phyloP scores from a whole-genome alignment of 495 filamentous ascomycete genomes.

The Astrothelium macrocarpum region DNA sequence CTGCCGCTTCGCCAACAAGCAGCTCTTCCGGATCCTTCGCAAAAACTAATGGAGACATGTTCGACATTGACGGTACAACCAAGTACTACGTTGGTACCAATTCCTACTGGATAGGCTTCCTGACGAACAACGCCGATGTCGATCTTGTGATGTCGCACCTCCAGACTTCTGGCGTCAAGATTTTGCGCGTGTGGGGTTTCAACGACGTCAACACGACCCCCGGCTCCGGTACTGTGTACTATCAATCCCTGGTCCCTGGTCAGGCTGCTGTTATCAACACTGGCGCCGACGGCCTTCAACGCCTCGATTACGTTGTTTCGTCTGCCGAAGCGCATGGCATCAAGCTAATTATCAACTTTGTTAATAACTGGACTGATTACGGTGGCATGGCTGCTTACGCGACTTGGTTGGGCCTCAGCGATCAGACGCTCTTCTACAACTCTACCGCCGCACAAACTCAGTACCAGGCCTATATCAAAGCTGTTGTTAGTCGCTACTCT shows the following conservation, averaged over 20 bases:
- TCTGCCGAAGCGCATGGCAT: slow-evolving; percentile 21
- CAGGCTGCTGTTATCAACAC: slow-evolving; percentile 29
- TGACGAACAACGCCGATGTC: slow-evolving; percentile 18
- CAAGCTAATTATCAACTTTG: slow-evolving; percentile 21
- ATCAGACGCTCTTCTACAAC: slow-evolving; percentile 36
- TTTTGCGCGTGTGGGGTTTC: slow-evolving; percentile 20
- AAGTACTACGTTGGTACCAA: slow-evolving; percentile 60
- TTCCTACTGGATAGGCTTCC: slow-evolving; percentile 63
- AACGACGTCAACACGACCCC: slow-evolving; percentile 9
- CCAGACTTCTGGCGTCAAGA: slow-evolving; percentile 47
- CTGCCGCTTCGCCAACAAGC: background rate
- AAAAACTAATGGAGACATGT: slow-evolving; percentile 43
- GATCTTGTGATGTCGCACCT: slow-evolving; percentile 18
- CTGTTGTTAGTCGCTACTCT: slow-evolving; percentile 52
- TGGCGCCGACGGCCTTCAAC: slow-evolving; percentile 13
- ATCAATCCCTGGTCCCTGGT: slow-evolving; percentile 28
- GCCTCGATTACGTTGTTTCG: slow-evolving; percentile 16
- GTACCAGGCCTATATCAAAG: slow-evolving; percentile 54
- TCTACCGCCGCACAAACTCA: slow-evolving; percentile 44
- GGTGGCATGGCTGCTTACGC: slow-evolving; percentile 18
- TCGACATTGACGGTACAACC: slow-evolving; percentile 53
- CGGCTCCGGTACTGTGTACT: slow-evolving; percentile 25
- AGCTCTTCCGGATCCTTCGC: slow-evolving; percentile 30
- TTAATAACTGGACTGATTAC: slow-evolving; percentile 21
- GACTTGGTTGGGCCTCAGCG: slow-evolving; percentile 27